These are phyloP conservation scores for Cercospora zeae-maydis DNA, from an alignment of 2,329 filamentous ascomycete species.

Conservation along the genomic window DNA sequence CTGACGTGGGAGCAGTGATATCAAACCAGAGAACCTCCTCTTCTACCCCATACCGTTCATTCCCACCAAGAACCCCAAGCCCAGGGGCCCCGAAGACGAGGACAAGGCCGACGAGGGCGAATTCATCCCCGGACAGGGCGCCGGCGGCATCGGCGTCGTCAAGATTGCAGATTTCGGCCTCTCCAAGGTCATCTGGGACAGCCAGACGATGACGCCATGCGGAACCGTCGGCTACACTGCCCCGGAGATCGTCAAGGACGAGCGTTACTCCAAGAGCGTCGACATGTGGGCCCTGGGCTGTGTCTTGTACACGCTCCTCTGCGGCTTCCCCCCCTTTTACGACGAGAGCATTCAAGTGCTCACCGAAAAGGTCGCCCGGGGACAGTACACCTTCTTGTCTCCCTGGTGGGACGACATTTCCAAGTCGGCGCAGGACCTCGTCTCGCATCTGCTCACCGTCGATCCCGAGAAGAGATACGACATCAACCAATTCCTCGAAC, in stretches of 20 bases:
- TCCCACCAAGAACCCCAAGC: slow-evolving; percentile 75
- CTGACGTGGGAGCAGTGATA: slow-evolving; percentile 64
- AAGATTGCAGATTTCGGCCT: slow-evolving; percentile 98
- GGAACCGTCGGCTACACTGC: slow-evolving; percentile 97
- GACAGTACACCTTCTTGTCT: slow-evolving; percentile 95
- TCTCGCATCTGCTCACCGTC: slow-evolving; percentile 88
- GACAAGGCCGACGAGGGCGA: slow-evolving; percentile 97
- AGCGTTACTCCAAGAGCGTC: slow-evolving; percentile 96
- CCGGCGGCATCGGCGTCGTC: slow-evolving; percentile 88
- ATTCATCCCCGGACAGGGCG: slow-evolving; percentile 74
- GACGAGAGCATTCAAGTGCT: slow-evolving; percentile 96
- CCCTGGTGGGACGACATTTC: slow-evolving; percentile 99
- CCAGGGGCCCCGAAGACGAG: slow-evolving; percentile 82
- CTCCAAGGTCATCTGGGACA: slow-evolving; percentile 98
- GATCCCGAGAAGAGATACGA: slow-evolving; percentile 93
- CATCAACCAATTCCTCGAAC: slow-evolving; percentile 86
- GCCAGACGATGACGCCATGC: slow-evolving; percentile 97
- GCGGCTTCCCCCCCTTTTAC: slow-evolving; percentile 97
- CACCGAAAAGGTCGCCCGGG: slow-evolving; percentile 94
- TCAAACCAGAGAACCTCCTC: slow-evolving; percentile 95
- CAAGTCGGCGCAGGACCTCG: slow-evolving; percentile 87
- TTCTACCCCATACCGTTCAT: slow-evolving; percentile 84
- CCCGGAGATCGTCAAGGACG: slow-evolving; percentile 97
- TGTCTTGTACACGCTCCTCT: slow-evolving; percentile 93
- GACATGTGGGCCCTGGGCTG: slow-evolving; percentile 99